These are phyloP conservation scores for Lactarius psammicola DNA, from an alignment of 768 basidiomycete species.

Conservation along the genomic window DNA sequence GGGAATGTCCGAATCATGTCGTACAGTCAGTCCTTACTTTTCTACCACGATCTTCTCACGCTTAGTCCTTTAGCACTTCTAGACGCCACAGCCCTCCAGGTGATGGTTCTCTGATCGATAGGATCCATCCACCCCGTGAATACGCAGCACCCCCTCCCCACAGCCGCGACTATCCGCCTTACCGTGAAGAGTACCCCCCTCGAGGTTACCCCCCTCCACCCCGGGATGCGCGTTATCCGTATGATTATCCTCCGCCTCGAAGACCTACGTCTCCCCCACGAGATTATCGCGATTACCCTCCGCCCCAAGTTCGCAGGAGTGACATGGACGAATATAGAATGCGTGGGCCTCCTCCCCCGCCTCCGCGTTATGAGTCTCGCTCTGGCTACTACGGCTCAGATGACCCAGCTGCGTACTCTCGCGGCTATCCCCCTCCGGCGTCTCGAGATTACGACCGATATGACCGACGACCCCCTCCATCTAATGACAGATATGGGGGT, in stretches of 20 bases:
- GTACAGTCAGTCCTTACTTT: slow-evolving; percentile 45
- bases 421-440: slow-evolving; percentile 49
- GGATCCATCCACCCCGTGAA: slow-evolving; percentile 53
- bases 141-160: slow-evolving; percentile 45
- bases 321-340: slow-evolving; percentile 71
- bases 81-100: slow-evolving; percentile 37
- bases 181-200: slow-evolving; percentile 56
- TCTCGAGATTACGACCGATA: slow-evolving; percentile 52
- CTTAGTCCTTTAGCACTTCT: slow-evolving; percentile 41
- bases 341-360: slow-evolving; percentile 52
- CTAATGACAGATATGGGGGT: slow-evolving; percentile 43
- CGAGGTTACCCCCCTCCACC: slow-evolving; percentile 43
- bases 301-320: slow-evolving; percentile 47
- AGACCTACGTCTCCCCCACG: slow-evolving; percentile 60
- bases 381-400: slow-evolving; percentile 43
- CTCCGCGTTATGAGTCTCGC: slow-evolving; percentile 55
- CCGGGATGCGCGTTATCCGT: slow-evolving; percentile 59
- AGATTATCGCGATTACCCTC: slow-evolving; percentile 65
- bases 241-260: slow-evolving; percentile 50
- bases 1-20: slow-evolving; percentile 67
- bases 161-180: slow-evolving; percentile 40
- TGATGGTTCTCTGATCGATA: slow-evolving; percentile 56
- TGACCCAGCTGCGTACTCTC: slow-evolving; percentile 50
- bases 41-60: slow-evolving; percentile 21
- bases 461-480: slow-evolving; percentile 51